phyloP scores from a whole-genome alignment of 116 monocot species.

The Papilionanthe hybrid region DNA sequence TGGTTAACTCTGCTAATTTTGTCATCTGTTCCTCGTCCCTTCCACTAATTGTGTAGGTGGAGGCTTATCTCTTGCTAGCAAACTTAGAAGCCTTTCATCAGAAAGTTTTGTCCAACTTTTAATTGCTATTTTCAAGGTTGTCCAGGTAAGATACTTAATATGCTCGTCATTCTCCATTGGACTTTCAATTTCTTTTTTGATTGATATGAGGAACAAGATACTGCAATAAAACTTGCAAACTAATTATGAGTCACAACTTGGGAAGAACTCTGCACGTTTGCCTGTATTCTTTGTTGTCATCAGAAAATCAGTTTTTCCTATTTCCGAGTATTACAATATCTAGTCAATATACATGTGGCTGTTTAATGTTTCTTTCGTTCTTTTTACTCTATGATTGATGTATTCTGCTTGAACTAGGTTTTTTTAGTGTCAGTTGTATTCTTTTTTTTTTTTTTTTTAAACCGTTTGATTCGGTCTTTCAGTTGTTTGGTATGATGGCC shows the following conservation, averaged over 20 bases:
- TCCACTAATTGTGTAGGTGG: constrained; percentile 36
- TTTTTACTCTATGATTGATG: neutral
- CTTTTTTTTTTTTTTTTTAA: neutral
- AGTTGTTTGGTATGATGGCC: neutral
- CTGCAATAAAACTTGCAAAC: neutral
- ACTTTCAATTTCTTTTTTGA: neutral
- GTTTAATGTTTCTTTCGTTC: neutral
- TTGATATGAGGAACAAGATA: neutral
- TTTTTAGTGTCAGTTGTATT: neutral
- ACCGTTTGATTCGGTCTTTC: neutral
- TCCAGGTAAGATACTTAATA: constrained; percentile 52
- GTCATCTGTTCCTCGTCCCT: neutral
- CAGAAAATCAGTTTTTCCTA: neutral
- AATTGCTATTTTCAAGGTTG: constrained; percentile 78
- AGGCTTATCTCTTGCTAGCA: constrained; percentile 80
- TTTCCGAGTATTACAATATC: neutral
- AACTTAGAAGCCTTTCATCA: constrained; percentile 77
- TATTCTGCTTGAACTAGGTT: neutral
- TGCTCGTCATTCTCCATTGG: neutral
- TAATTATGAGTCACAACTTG: neutral
- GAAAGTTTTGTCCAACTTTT: constrained; percentile 95
- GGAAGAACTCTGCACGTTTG: neutral
- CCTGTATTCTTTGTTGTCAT: neutral
- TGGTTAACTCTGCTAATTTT: neutral
- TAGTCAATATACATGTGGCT: neutral